Evolutionary conservation across 139 green algal species (phyloP).

Genomic region (Parachlorella kessleri): DNA sequence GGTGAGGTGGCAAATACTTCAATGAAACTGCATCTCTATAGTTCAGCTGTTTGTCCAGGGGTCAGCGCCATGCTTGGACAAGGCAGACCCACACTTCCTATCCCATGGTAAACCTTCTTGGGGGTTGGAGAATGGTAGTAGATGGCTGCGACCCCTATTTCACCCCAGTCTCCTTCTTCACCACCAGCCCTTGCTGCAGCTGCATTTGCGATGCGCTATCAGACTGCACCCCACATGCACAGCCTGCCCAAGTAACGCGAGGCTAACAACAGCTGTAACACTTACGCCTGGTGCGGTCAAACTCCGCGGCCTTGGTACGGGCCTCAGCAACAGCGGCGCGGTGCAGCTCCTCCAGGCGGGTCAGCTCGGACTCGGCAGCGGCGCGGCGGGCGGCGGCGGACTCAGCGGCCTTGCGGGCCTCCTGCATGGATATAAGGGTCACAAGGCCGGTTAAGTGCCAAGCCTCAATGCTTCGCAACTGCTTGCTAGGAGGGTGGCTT

Average conservation of each 20-base stretch:
- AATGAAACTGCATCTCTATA: background rate
- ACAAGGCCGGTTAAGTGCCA: no score
- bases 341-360: slow-evolving; percentile 9
- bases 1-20: background rate
- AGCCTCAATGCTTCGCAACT: no score
- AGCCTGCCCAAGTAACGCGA: background rate
- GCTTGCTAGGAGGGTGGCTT: no score
- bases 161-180: slow-evolving; percentile 22
- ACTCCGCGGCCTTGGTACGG: slow-evolving; percentile 6
- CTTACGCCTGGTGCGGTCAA: slow-evolving; percentile 5
- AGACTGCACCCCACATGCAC: background rate
- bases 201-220: no score
- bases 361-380: background rate
- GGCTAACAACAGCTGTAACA: background rate
- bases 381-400: background rate
- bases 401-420: background rate
- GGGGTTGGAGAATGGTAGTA: background rate
- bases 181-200: background rate
- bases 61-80: background rate
- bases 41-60: background rate
- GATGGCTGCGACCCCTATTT: no score
- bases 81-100: no score
- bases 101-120: no score
- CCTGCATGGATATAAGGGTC: no score
- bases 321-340: background rate